These are phyloP conservation scores for Pleurotus eryngii DNA, from an alignment of 768 basidiomycete species.

Conservation along the genomic window DNA sequence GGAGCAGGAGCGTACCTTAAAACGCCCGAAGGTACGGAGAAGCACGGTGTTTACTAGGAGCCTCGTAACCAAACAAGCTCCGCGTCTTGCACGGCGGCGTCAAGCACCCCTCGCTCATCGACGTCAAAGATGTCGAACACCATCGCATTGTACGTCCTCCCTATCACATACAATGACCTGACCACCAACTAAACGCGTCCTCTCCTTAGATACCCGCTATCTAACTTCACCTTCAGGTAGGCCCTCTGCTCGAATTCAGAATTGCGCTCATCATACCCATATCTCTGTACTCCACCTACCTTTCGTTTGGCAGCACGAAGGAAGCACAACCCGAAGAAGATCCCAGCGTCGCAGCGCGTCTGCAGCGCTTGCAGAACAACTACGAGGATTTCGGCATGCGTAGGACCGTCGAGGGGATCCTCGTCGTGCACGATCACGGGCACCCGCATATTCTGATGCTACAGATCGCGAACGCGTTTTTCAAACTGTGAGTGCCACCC, in stretches of 20 bases:
- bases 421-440: conserved; percentile 94
- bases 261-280: no score
- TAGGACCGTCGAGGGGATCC: conserved; percentile 85
- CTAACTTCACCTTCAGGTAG: conserved; percentile 72
- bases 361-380: conserved; percentile 92
- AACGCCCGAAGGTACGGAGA: no score
- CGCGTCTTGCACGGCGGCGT: no score
- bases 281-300: neutral
- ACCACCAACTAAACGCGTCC: neutral
- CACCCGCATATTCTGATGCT: conserved; percentile 98
- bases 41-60: no score
- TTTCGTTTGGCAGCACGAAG: conserved; percentile 64
- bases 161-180: no score
- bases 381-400: conserved; percentile 98
- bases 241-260: conserved; percentile 4
- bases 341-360: conserved; percentile 89
- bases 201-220: conserved; percentile 60
- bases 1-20: no score
- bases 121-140: conserved; percentile 44
- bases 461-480: conserved; percentile 98
- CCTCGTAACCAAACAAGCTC: no score
- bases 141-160: conserved; percentile 37
- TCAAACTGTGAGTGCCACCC: conserved; percentile 78
- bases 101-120: conserved; percentile 6
- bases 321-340: conserved; percentile 98